phyloP scores from a whole-genome alignment of 179 eudicot genomes.

The Spergularia azorica region DNA sequence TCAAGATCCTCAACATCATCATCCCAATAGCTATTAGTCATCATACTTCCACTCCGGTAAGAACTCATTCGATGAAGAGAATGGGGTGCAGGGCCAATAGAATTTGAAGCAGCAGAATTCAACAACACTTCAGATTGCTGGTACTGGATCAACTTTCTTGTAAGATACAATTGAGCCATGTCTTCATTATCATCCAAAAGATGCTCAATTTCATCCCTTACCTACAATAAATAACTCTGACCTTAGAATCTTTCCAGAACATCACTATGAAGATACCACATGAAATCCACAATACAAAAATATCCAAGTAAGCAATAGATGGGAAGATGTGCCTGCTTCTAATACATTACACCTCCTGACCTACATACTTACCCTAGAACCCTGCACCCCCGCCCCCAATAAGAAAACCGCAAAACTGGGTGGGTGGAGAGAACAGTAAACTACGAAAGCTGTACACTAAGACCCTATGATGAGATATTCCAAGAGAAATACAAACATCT shows the following conservation, averaged over 20 bases:
- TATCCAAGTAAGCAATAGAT: neutral
- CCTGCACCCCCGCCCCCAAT: too few species aligned
- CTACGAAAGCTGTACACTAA: too few species aligned
- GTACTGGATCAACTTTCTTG: slow-evolving; percentile 75
- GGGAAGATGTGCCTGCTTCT: neutral
- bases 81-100: slow-evolving; percentile 45
- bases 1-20: slow-evolving; percentile 92
- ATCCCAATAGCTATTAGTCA: slow-evolving; percentile 59
- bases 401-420: too few species aligned
- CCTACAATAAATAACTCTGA: slow-evolving; percentile 46
- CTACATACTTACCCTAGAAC: neutral
- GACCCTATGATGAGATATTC: too few species aligned
- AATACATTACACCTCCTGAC: neutral
- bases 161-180: slow-evolving; percentile 86
- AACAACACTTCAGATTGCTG: slow-evolving; percentile 73
- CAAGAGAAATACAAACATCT: too few species aligned
- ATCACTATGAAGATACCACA: slow-evolving; percentile 1
- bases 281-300: neutral
- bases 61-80: slow-evolving; percentile 66
- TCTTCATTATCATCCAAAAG: slow-evolving; percentile 96
- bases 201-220: slow-evolving; percentile 97
- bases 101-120: slow-evolving; percentile 51
- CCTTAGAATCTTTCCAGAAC: slow-evolving; percentile 7
- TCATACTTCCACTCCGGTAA: slow-evolving; percentile 68
- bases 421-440: too few species aligned